Base-by-base conservation (phyloP, 2,329 filamentous ascomycete species). In the Annulohypoxylon truncatum region DNA sequence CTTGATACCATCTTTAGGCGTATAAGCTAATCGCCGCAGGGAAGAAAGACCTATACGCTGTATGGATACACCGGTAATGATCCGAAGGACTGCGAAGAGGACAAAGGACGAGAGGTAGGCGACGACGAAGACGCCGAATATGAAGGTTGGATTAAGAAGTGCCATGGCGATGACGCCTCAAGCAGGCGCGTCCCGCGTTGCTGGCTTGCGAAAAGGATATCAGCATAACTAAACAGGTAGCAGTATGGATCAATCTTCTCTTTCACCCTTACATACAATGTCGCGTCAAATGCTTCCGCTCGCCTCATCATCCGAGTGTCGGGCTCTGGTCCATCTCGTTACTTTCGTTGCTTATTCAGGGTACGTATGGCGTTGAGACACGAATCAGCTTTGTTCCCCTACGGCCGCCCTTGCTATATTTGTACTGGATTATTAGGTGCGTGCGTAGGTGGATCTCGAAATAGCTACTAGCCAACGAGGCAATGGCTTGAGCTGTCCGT, bases 31-130 rank as follows among this genome's bases (percentile, higher is more conserved):
- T 72, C 95, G 91, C 70, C 95, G 91, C 71, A 99, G 85, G 33
- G 96, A 97, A 72, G 96, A 90, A 78, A 96, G 97, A 68, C 96
- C 96, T 72, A 99, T 88, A 72, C 96, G 90, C 80, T 99, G 96
- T 71, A 99, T 97, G 4, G 96, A 99, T 61, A 99, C 85, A 67
- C 96, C 96, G 33, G 95, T 98, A 67, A 95, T 84, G 73, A 98
- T 94, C 72, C 96, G 93, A 69, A 99, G 82, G 73, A 98, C 87
- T 75, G 96, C 96, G 79, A 99, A 97, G 64, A 97, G 79, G 66
- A 99, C 90, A 77, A 99, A 99, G 67, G 95, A 94, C 67, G 89
- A 91, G 46, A 99, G 87, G 82, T 98, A 99, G 67, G 93, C 83
- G 70, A 98, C 86, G 73, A 98, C 89, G 77, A 94, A 75, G 73